These are phyloP conservation scores for Primulina tabacum DNA, from an alignment of 257 asterid genomes.

Conservation along the genomic window DNA sequence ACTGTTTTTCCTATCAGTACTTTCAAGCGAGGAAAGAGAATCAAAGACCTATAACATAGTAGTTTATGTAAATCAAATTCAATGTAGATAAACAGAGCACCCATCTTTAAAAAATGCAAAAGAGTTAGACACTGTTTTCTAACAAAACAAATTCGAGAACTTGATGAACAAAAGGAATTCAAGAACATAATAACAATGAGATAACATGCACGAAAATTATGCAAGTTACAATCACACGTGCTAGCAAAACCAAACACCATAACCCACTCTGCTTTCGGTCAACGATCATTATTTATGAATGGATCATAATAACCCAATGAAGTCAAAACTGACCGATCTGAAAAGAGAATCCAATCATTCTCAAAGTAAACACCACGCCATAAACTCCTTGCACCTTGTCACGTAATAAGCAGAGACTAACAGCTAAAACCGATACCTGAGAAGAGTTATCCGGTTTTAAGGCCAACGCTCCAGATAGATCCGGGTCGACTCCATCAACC, in stretches of 20 bases:
- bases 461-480: conserved; percentile 42
- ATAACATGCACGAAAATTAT: not conserved
- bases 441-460: conserved; percentile 56
- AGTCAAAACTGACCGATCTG: no score
- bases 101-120: no score
- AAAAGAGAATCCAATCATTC: no score
- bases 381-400: no score
- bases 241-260: not conserved
- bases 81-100: not conserved
- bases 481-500: conserved; percentile 66
- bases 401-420: no score
- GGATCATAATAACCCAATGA: conserved; percentile 3
- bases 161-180: not conserved
- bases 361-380: no score
- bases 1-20: conserved; percentile 57
- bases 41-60: conserved; percentile 54
- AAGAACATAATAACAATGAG: not conserved
- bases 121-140: no score
- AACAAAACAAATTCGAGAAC: no score
- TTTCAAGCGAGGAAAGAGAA: conserved; percentile 56
- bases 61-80: not conserved
- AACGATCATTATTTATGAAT: not conserved
- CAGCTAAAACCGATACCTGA: conserved; percentile 33
- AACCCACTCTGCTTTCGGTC: not conserved
- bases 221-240: not conserved